A percentile compares a stretch with the other conserved stretches of the same genome.
These are phyloP conservation scores for Daldinia grandis DNA, from an alignment of 495 filamentous ascomycete species.

Conservation along the genomic window DNA sequence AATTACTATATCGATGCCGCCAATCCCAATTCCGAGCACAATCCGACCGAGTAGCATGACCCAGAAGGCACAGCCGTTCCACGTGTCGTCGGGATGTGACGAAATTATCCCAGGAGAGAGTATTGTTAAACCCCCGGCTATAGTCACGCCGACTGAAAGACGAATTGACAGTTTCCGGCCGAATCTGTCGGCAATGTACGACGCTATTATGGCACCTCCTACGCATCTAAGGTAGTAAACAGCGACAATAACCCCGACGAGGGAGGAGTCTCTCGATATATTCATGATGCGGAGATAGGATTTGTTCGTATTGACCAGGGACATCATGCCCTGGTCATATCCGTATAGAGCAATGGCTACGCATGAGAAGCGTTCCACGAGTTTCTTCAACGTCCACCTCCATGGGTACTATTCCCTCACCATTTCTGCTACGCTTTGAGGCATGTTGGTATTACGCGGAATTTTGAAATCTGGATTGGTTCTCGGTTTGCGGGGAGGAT, in stretches of 20 bases:
- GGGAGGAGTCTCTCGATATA: slow-evolving; percentile 53
- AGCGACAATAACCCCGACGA: slow-evolving; percentile 66
- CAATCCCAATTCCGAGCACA: slow-evolving; percentile 65
- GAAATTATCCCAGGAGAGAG: slow-evolving; percentile 60
- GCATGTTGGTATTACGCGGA: not conserved
- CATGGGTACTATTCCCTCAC: not conserved
- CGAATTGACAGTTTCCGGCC: slow-evolving; percentile 62
- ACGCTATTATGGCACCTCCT: slow-evolving; percentile 60
- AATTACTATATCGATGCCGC: slow-evolving; percentile 65
- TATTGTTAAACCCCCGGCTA: slow-evolving; percentile 67
- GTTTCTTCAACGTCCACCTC: slow-evolving; percentile 47
- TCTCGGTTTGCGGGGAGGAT: not conserved
- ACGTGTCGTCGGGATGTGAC: slow-evolving; percentile 24
- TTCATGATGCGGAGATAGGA: slow-evolving; percentile 65
- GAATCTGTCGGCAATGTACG: slow-evolving; percentile 55
- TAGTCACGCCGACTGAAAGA: slow-evolving; percentile 56
- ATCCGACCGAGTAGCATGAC: slow-evolving; percentile 63
- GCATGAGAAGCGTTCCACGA: slow-evolving; percentile 62
- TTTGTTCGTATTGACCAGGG: slow-evolving; percentile 65
- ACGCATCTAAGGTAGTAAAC: slow-evolving; percentile 67
- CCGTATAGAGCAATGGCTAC: slow-evolving; percentile 69
- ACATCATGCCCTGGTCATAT: slow-evolving; percentile 68
- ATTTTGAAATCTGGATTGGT: not conserved
- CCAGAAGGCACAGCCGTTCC: slow-evolving; percentile 50
- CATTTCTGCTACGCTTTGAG: not conserved